Evolutionary conservation across 257 asterid genomes (phyloP).

Genomic region (Osmanthus fragrans): DNA sequence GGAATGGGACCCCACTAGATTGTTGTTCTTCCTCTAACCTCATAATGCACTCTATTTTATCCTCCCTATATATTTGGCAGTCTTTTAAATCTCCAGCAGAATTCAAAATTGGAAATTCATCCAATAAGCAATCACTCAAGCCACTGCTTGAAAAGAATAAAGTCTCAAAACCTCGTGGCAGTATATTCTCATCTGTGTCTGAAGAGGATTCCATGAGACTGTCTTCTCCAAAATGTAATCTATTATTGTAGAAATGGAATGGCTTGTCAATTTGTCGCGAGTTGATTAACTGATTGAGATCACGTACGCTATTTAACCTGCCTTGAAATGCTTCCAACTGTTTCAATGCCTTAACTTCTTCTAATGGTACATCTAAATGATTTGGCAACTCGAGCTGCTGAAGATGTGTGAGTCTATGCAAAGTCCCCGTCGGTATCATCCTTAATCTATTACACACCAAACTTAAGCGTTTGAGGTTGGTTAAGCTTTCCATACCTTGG

Average conservation of each 20-base stretch:
- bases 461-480: slow-evolving; percentile 28
- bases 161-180: slow-evolving; percentile 5
- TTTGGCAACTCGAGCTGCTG: slow-evolving; percentile 26
- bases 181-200: not conserved
- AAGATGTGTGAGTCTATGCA: slow-evolving; percentile 22
- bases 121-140: slow-evolving; percentile 18
- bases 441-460: slow-evolving; percentile 2
- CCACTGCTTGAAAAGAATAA: not conserved
- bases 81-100: too few relatives aligned
- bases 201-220: not conserved
- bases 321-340: too few relatives aligned
- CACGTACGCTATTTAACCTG: too few relatives aligned
- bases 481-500: slow-evolving; percentile 14
- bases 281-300: too few relatives aligned
- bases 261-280: too few relatives aligned
- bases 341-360: too few relatives aligned
- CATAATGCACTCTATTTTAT: too few relatives aligned
- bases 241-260: not conserved
- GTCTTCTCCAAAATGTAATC: not conserved
- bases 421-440: slow-evolving; percentile 26
- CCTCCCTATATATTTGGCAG: too few relatives aligned
- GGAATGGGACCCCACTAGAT: too few relatives aligned
- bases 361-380: not conserved
- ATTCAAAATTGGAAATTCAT: too few relatives aligned
- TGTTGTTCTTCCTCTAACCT: too few relatives aligned